Conservation (phyloP, 441 rosid species). For the Arabidopsis lyrata region DNA sequence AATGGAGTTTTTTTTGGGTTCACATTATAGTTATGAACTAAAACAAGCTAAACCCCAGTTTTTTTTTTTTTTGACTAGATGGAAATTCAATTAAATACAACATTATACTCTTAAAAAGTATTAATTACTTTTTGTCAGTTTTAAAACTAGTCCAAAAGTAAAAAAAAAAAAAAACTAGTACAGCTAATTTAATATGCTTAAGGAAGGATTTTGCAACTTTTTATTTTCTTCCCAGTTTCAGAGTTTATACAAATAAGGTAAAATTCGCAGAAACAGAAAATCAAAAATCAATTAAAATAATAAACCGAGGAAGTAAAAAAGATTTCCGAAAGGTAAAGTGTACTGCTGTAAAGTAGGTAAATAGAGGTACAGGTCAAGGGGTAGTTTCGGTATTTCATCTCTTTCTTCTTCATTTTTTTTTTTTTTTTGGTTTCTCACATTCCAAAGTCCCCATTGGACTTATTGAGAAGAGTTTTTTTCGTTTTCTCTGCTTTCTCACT, state of each 20-base stretch:
- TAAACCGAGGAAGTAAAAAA: not conserved
- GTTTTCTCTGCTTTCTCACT: conserved; percentile 29
- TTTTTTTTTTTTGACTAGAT: no score
- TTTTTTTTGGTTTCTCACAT: not conserved
- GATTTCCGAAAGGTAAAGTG: not conserved
- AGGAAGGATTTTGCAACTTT: not conserved
- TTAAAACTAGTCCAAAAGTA: not conserved
- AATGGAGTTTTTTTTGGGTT: not conserved
- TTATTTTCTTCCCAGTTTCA: conserved; percentile 9
- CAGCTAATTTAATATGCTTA: conserved; percentile 2
- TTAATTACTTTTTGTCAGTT: not conserved
- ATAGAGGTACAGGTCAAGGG: conserved; percentile 32
- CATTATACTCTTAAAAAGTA: not conserved
- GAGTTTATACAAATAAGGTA: conserved; percentile 32
- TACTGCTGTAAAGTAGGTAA: not conserved
- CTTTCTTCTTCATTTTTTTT: not conserved
- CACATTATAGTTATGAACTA: not conserved
- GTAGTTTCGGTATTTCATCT: not conserved
- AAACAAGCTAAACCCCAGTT: not conserved
- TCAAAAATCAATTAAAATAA: not conserved
- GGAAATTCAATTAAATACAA: not conserved
- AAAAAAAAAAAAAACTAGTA: not conserved
- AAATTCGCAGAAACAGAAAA: not conserved
- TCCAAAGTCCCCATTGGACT: conserved; percentile 37
- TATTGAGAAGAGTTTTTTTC: not conserved